A percentile compares a stretch with the other conserved stretches of the same genome.
Conservation (phyloP, 108 stramenopile species). For the Cylindrotheca fusiformis region DNA sequence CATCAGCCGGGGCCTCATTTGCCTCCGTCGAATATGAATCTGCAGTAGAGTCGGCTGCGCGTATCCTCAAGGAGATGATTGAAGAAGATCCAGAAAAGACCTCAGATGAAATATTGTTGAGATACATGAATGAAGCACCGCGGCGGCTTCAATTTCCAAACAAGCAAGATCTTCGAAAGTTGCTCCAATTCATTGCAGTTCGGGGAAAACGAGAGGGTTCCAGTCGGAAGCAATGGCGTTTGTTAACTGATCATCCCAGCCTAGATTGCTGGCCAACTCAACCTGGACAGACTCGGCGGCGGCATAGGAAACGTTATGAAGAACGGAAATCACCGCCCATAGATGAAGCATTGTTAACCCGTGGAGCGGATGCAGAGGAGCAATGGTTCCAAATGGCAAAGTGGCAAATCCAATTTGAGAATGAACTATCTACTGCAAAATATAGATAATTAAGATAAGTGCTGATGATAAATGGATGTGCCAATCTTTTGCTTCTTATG, state of each 20-base stretch:
- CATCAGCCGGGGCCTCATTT: neutral
- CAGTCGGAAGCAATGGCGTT: slow-evolving; percentile 1
- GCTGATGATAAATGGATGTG: too few relatives aligned
- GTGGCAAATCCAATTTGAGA: too few relatives aligned
- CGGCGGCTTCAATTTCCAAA: neutral
- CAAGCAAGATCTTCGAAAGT: neutral
- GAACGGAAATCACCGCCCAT: neutral
- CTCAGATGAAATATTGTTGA: slow-evolving; percentile 2
- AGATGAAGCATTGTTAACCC: neutral
- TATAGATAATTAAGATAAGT: too few relatives aligned
- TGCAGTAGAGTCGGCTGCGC: neutral
- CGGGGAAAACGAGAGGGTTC: slow-evolving; percentile 6
- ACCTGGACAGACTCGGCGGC: neutral
- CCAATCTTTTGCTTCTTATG: too few relatives aligned
- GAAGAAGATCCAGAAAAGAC: slow-evolving; percentile 2
- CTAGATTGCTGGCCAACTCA: neutral
- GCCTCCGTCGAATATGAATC: neutral
- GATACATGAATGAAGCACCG: slow-evolving; percentile 14
- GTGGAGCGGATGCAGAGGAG: neutral
- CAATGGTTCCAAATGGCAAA: neutral
- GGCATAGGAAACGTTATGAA: neutral
- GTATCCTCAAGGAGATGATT: neutral
- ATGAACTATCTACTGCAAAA: too few relatives aligned
- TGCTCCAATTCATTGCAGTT: slow-evolving; percentile 3
- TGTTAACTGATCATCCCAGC: neutral